Conservation (phyloP, 306 rosid species). For the Dicorynia guianensis region DNA sequence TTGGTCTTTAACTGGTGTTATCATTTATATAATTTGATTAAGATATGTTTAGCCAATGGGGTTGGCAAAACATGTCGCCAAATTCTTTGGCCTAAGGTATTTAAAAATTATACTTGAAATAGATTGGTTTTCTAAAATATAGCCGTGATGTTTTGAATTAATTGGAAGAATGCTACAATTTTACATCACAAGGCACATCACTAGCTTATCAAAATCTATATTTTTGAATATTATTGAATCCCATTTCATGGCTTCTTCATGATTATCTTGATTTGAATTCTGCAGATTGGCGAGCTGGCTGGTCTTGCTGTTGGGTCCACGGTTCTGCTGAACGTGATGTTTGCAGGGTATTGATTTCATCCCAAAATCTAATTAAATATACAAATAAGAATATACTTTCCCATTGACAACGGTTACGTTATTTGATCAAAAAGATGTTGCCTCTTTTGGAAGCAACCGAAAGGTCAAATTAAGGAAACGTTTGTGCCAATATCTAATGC, state of each 20-base stretch:
- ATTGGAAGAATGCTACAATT: constrained; percentile 28
- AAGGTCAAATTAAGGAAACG: constrained; percentile 1
- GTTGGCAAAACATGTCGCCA: constrained; percentile 17
- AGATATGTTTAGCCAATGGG: neutral
- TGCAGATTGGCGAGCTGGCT: constrained; percentile 89
- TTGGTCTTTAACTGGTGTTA: neutral
- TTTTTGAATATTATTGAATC: constrained; percentile 24
- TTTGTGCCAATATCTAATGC: neutral
- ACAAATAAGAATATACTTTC: neutral
- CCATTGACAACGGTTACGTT: neutral
- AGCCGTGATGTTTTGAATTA: neutral
- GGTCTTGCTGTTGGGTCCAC: constrained; percentile 42
- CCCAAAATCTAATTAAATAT: neutral
- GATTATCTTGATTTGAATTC: neutral
- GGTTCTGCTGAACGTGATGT: constrained; percentile 27
- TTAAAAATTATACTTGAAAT: too few relatives aligned
- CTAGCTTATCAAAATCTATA: constrained; percentile 7
- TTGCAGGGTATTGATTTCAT: constrained; percentile 66
- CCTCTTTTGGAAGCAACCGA: neutral
- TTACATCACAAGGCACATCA: constrained; percentile 27
- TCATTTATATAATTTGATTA: neutral
- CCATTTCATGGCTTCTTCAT: neutral
- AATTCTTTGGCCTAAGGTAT: constrained; percentile 1
- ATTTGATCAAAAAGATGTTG: neutral
- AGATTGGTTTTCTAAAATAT: too few relatives aligned